phyloP scores from a whole-genome alignment of 2,329 filamentous ascomycete species.

The Chalara sp. region DNA sequence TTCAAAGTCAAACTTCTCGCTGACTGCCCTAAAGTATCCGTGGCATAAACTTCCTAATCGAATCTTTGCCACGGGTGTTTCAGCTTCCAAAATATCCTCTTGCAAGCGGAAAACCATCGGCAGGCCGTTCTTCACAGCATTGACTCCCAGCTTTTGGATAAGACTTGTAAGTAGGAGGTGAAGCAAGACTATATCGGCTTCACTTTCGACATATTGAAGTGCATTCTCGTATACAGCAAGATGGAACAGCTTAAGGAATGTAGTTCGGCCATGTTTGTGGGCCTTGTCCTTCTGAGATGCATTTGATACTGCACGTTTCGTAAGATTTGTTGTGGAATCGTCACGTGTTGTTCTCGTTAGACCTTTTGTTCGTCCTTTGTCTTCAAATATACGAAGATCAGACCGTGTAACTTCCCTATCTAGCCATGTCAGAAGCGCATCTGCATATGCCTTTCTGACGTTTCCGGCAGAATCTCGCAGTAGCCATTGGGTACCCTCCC shows the following conservation, averaged over 20 bases:
- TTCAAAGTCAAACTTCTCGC: conserved; percentile 72
- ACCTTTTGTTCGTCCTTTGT: conserved; percentile 34
- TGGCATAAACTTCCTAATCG: conserved; percentile 79
- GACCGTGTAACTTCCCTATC: conserved; percentile 66
- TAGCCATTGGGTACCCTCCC: conserved; percentile 96
- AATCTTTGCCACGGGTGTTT: conserved; percentile 63
- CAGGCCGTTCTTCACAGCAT: conserved; percentile 69
- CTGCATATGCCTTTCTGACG: conserved; percentile 79
- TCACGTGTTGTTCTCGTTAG: conserved; percentile 27
- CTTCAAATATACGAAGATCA: conserved; percentile 58
- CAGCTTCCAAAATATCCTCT: conserved; percentile 67
- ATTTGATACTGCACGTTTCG: conserved; percentile 60
- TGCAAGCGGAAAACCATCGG: conserved; percentile 88
- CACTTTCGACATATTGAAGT: conserved; percentile 63
- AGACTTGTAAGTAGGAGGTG: conserved; percentile 71
- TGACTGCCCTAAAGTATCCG: conserved; percentile 79
- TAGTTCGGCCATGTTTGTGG: conserved; percentile 15
- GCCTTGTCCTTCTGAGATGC: conserved; percentile 42
- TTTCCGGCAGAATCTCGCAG: conserved; percentile 70
- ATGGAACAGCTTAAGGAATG: conserved; percentile 77
- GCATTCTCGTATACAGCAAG: conserved; percentile 86
- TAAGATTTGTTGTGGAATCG: conserved; percentile 21
- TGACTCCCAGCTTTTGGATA: conserved; percentile 73
- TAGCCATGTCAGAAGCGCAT: conserved; percentile 79
- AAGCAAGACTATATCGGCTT: conserved; percentile 68